phyloP scores from a whole-genome alignment of 2,329 filamentous ascomycete species.

The Fusarium newnesense region DNA sequence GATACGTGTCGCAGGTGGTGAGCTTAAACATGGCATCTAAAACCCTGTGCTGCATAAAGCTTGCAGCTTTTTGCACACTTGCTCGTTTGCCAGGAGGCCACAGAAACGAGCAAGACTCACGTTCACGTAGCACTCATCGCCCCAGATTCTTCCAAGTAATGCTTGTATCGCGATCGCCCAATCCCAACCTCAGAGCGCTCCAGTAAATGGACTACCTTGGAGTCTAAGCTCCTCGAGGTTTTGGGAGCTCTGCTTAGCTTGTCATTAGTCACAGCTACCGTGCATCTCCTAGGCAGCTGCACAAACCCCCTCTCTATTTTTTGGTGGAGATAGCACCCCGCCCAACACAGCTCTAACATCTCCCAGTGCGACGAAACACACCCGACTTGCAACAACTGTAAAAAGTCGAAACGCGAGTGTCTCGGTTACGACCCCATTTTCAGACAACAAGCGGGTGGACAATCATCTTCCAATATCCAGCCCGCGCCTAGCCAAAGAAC shows the following conservation, averaged over 20 bases:
- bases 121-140: constrained; percentile 39
- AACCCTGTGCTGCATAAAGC: constrained; percentile 32
- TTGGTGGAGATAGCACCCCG: constrained; percentile 36
- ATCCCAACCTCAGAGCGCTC: background rate
- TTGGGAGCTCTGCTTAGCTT: constrained; percentile 26
- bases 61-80: constrained; percentile 33
- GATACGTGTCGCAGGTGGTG: constrained; percentile 14
- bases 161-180: constrained; percentile 19
- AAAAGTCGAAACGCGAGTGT: constrained; percentile 89
- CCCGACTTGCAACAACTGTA: constrained; percentile 90
- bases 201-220: background rate
- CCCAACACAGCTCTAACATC: constrained; percentile 42
- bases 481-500: constrained; percentile 48
- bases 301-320: constrained; percentile 21
- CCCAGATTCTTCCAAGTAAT: constrained; percentile 33
- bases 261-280: constrained; percentile 25
- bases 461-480: constrained; percentile 70
- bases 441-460: constrained; percentile 77
- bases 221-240: constrained; percentile 15
- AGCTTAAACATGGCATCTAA: constrained; percentile 20
- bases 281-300: constrained; percentile 21
- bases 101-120: constrained; percentile 35
- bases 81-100: constrained; percentile 31
- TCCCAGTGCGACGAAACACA: constrained; percentile 89
- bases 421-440: constrained; percentile 89